These are phyloP conservation scores for Pleurotus platypus DNA, from an alignment of 768 basidiomycete species.

Conservation along the genomic window DNA sequence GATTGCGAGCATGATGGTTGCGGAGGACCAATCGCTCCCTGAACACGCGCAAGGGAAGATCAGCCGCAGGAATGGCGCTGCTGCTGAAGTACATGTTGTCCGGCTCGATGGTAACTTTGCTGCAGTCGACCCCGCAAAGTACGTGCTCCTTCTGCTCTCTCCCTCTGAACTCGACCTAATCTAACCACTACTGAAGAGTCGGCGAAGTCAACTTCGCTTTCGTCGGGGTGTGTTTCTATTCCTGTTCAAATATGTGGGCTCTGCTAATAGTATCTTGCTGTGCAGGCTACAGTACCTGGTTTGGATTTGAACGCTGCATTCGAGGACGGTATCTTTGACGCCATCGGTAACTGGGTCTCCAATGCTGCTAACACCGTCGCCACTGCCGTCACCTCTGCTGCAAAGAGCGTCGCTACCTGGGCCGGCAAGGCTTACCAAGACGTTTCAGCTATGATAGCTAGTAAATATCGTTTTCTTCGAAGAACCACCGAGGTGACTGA, in stretches of 20 bases:
- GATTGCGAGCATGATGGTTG: constrained; percentile 30
- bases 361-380: constrained; percentile 1
- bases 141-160: not conserved
- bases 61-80: constrained; percentile 19
- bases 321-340: not conserved
- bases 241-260: not conserved
- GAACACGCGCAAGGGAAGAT: constrained; percentile 16
- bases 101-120: constrained; percentile 29
- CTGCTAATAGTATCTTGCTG: not conserved
- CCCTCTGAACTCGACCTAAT: not conserved
- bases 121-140: constrained; percentile 18
- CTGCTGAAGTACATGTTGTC: constrained; percentile 27
- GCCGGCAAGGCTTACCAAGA: constrained; percentile 12
- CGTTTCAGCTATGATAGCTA: constrained; percentile 13
- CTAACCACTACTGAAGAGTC: not conserved
- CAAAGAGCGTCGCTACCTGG: not conserved
- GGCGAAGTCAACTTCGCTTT: constrained; percentile 1
- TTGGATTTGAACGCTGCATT: constrained; percentile 1
- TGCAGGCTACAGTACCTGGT: not conserved
- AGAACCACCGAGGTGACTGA: too few relatives aligned
- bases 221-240: not conserved
- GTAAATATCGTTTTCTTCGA: constrained; percentile 9
- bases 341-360: constrained; percentile 1
- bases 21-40: constrained; percentile 33
- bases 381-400: not conserved